A percentile compares a stretch with the other conserved stretches of the same genome.
Evolutionary conservation across 1,284 basidiomycete species (phyloP).

Genomic region (Melanopsichium pennsylvanicum): DNA sequence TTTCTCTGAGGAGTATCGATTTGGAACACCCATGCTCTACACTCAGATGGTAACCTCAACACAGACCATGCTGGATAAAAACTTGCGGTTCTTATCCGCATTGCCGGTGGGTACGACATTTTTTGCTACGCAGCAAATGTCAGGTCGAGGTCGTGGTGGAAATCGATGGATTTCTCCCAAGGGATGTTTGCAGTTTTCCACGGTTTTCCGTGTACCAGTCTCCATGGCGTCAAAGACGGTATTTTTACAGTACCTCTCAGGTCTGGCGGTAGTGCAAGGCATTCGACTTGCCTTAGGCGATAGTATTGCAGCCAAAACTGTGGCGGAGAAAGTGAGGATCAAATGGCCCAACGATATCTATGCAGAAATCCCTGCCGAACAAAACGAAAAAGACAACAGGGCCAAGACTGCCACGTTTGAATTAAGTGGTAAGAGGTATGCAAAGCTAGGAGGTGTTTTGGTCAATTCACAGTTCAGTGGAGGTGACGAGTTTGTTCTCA

Average conservation of each 20-base stretch:
- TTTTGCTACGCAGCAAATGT: slow-evolving; percentile 84
- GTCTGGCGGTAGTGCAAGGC: slow-evolving; percentile 86
- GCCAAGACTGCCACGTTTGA: slow-evolving; percentile 67
- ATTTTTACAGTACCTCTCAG: slow-evolving; percentile 94
- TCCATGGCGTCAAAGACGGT: slow-evolving; percentile 79
- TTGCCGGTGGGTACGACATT: slow-evolving; percentile 81
- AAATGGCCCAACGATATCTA: slow-evolving; percentile 99
- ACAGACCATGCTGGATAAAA: slow-evolving; percentile 92
- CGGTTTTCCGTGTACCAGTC: slow-evolving; percentile 74
- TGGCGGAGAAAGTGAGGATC: slow-evolving; percentile 72
- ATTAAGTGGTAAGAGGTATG: slow-evolving; percentile 49
- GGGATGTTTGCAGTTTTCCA: slow-evolving; percentile 86
- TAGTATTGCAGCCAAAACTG: slow-evolving; percentile 68
- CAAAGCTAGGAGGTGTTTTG: slow-evolving; percentile 74
- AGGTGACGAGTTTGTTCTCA: slow-evolving; percentile 76
- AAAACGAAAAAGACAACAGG: slow-evolving; percentile 66
- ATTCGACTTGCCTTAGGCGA: slow-evolving; percentile 70
- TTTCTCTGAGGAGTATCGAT: neutral
- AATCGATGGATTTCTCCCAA: slow-evolving; percentile 93
- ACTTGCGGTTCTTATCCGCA: slow-evolving; percentile 75
- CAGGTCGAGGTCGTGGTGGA: slow-evolving; percentile 84
- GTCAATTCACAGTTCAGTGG: slow-evolving; percentile 84
- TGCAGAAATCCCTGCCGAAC: slow-evolving; percentile 70
- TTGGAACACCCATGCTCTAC: slow-evolving; percentile 82
- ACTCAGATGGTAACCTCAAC: slow-evolving; percentile 91